phyloP scores from a whole-genome alignment of 169 alveolate species.

The Eimeria brunetti region DNA sequence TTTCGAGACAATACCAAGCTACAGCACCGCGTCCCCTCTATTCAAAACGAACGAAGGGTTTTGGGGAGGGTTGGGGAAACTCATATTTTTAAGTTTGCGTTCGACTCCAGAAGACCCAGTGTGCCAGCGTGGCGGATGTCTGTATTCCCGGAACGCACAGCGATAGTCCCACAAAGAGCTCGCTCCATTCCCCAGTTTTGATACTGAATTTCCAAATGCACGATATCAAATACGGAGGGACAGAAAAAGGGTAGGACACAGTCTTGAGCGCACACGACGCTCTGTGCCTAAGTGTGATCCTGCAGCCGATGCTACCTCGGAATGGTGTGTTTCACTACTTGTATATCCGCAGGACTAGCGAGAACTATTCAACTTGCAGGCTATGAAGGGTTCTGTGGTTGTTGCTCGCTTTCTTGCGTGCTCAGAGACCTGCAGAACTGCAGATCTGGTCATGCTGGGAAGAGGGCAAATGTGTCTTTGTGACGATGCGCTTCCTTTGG shows the following conservation, averaged over 20 bases:
- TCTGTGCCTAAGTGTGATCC: not conserved
- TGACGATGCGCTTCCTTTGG: not conserved
- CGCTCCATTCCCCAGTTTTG: not conserved
- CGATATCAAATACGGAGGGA: not conserved
- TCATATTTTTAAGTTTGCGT: not conserved
- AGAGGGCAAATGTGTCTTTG: slow-evolving; percentile 10
- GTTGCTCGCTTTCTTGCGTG: not conserved
- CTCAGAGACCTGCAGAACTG: slow-evolving; percentile 4
- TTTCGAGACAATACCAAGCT: not conserved
- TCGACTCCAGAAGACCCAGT: not conserved
- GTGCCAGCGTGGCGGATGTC: not conserved
- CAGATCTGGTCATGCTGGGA: not conserved
- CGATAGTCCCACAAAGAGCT: not conserved
- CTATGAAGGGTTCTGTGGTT: not conserved
- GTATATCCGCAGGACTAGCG: not conserved
- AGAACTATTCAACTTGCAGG: not conserved
- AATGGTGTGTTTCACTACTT: not conserved
- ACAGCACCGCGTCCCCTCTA: not conserved
- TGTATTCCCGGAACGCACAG: not conserved
- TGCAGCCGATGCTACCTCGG: not conserved
- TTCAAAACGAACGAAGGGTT: not conserved
- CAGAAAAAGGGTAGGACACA: not conserved
- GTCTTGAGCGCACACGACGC: not conserved
- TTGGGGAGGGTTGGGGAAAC: not conserved
- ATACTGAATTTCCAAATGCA: not conserved